Percentiles rank a stretch among this genome's conserved stretches.
These are phyloP conservation scores for Harrya chromipes DNA, from an alignment of 768 basidiomycete genomes.

Conservation along the genomic window DNA sequence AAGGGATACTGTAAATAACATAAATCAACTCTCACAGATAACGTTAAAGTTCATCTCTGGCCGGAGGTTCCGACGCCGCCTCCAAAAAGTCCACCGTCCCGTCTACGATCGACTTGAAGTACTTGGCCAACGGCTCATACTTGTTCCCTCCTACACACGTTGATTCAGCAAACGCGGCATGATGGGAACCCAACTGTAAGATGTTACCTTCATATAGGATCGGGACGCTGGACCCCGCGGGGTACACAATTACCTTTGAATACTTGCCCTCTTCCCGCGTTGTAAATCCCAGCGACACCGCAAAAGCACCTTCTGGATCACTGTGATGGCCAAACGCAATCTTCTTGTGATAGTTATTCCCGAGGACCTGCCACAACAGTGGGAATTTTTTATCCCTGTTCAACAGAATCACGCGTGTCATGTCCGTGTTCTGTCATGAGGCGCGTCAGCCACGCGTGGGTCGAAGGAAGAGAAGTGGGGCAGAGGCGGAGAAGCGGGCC, in stretches of 20 bases:
- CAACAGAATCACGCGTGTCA: conserved; percentile 61
- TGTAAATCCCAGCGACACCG: conserved; percentile 57
- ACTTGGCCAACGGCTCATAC: conserved; percentile 68
- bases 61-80: conserved; percentile 37
- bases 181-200: background rate
- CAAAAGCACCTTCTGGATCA: conserved; percentile 62
- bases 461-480: background rate
- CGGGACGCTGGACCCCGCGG: conserved; percentile 52
- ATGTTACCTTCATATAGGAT: conserved; percentile 65
- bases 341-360: conserved; percentile 64
- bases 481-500: no score
- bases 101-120: conserved; percentile 68
- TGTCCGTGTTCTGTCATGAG: conserved; percentile 33
- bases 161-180: background rate
- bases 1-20: background rate
- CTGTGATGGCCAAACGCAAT: conserved; percentile 62
- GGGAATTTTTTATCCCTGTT: conserved; percentile 77
- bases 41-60: conserved; percentile 29
- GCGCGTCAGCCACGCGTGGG: background rate
- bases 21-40: conserved; percentile 3
- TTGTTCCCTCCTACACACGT: conserved; percentile 58
- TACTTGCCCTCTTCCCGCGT: conserved; percentile 47
- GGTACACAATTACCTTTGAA: conserved; percentile 71
- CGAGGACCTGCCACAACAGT: conserved; percentile 76
- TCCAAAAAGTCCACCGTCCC: conserved; percentile 57